Conservation (phyloP, 495 filamentous ascomycete species). For the Aspergillus ostianus region DNA sequence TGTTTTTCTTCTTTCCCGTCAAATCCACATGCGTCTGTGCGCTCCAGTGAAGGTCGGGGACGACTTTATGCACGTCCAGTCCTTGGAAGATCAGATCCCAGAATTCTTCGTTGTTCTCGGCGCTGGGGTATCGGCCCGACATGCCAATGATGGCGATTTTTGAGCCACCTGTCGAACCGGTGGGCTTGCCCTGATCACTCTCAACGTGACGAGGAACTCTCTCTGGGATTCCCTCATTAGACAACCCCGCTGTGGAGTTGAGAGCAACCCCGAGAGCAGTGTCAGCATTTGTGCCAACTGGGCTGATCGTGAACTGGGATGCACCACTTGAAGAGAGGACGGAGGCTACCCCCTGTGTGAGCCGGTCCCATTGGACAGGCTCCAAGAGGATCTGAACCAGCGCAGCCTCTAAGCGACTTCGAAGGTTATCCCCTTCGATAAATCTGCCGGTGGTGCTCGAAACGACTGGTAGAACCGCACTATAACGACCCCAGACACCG, state of each 20-base stretch:
- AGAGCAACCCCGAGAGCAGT: not conserved
- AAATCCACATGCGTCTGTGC: constrained; percentile 74
- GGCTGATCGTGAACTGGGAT: not conserved
- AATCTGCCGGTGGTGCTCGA: constrained; percentile 1
- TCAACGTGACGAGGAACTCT: not conserved
- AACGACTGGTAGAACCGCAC: not conserved
- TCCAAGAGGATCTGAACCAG: not conserved
- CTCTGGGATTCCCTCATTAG: constrained; percentile 15
- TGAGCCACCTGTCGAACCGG: constrained; percentile 16
- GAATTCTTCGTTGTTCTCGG: constrained; percentile 60
- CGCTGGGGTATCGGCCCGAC: constrained; percentile 71
- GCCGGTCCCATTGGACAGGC: not conserved
- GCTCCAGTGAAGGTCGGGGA: constrained; percentile 72
- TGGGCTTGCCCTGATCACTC: not conserved
- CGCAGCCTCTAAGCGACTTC: not conserved
- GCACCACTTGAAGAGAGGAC: not conserved
- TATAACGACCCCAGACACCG: not conserved
- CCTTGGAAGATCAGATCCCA: constrained; percentile 73
- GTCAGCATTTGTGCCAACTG: not conserved
- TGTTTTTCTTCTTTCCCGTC: constrained; percentile 75
- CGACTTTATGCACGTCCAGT: constrained; percentile 50
- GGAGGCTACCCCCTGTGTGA: not conserved
- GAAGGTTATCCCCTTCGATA: not conserved
- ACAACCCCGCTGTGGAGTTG: constrained; percentile 23
- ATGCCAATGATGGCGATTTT: constrained; percentile 72